Evolutionary conservation across 306 rosid species (phyloP).

Genomic region (Pachyrhizus erosus): DNA sequence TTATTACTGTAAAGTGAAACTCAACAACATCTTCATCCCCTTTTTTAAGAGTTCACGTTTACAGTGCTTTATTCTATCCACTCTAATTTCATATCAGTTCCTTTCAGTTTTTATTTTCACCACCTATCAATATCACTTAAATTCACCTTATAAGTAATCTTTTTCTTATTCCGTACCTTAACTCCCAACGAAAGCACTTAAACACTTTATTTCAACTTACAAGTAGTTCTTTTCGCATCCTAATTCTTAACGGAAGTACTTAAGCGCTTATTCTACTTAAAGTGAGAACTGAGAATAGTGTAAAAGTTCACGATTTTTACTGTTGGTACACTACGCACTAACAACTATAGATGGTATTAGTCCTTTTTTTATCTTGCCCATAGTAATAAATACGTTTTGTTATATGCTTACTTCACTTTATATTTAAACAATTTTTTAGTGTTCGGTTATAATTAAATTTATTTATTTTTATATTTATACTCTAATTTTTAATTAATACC

Average conservation of each 20-base stretch:
- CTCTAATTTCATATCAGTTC: background rate
- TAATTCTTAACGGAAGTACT: too few species aligned
- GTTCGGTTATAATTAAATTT: background rate
- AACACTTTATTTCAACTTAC: too few species aligned
- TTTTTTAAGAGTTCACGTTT: background rate
- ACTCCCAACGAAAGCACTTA: too few species aligned
- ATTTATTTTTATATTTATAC: background rate
- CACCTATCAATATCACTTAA: too few species aligned
- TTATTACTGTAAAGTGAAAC: background rate
- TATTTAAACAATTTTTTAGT: background rate
- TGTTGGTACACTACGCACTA: background rate
- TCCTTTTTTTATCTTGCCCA: background rate
- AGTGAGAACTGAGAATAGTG: background rate
- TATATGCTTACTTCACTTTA: background rate
- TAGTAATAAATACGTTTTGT: background rate
- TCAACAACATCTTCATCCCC: background rate
- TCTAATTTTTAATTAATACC: background rate
- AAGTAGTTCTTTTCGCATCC: too few species aligned
- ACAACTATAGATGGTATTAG: background rate
- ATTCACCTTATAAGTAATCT: too few species aligned
- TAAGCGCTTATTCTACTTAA: too few species aligned
- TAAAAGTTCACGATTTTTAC: slow-evolving; percentile 49
- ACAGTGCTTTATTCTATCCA: background rate
- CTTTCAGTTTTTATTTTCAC: too few species aligned
- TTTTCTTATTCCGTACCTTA: too few species aligned